Evolutionary conservation across 1,284 basidiomycete genomes (phyloP), one percentile per base, ranked within the genome.

Genomic region (Fomitiporia mediterranea): DNA sequence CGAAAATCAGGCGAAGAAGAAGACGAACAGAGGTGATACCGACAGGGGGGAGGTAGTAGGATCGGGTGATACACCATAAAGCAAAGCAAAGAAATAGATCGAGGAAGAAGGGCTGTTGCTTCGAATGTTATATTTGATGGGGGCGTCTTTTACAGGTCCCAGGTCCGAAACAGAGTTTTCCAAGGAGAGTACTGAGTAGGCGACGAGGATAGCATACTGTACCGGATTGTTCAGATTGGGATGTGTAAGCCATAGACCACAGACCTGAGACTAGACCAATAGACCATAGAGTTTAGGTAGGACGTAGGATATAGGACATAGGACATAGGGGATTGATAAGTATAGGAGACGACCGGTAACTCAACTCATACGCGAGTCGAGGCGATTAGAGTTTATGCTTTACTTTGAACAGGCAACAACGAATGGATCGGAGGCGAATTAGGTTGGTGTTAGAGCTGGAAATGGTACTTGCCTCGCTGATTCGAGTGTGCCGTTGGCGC

Each of bases 91-190:
- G 39, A 40, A 7, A 40, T 11, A 40, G n/a, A 17, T 40, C 39
- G 39, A 17, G 39, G n/a, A 40, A 17, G 6, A 40, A 6, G 6
- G 39, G 13, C 13, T 40, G 39, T 40, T 43, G 42, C 42, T 46
- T 46, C 44, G 44, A 4, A 28, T 30, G 44, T 30, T 46, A 28
- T 23, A 46, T 46, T 46, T 46, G 44, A 46, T 46, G 44, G 44
- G 30, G 44, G 44, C 25, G 44, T 43, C 8, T 7, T 19, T 23
- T 11, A 23, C 35, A n/a, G 17, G 35, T 28, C 17, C 44, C 27
- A 1, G 44, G 27, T 25, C 25, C 4, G 0, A 5, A 7, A 13
- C 43, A 46, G 35, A 37, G 13, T 17, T 37, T 17, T 17, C 35
- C 3, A n/a, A n/a, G 6, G 35, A 37, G 4, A 37, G n/a, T 1